Evolutionary conservation across 1,284 basidiomycete species (phyloP).

Genomic region (Irpex sp.): DNA sequence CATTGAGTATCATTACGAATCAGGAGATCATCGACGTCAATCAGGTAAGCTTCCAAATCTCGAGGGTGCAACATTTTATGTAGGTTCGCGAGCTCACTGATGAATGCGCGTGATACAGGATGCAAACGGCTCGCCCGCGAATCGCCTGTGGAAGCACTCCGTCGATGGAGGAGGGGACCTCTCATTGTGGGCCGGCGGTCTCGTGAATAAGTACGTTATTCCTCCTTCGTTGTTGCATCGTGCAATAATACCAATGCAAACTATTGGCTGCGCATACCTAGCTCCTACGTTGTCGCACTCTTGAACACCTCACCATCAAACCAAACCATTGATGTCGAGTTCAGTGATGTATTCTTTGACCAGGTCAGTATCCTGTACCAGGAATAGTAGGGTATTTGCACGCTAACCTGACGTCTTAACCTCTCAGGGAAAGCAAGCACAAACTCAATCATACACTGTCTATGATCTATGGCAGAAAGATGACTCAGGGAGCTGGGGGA

Average conservation of each 20-base stretch:
- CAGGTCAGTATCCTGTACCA: slow-evolving; percentile 17
- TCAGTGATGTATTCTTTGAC: slow-evolving; percentile 31
- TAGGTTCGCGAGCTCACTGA: background rate
- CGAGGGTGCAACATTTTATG: no score
- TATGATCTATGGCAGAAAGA: slow-evolving; percentile 36
- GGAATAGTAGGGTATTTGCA: background rate
- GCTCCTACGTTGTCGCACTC: slow-evolving; percentile 29
- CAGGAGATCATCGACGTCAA: slow-evolving; percentile 30
- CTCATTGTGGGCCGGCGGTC: slow-evolving; percentile 27
- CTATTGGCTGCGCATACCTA: background rate
- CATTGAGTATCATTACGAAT: slow-evolving; percentile 30
- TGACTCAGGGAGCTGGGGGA: slow-evolving; percentile 28
- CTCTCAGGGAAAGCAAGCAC: slow-evolving; percentile 22
- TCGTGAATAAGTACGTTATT: slow-evolving; percentile 26
- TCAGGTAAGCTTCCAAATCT: slow-evolving; percentile 15
- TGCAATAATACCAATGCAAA: no score
- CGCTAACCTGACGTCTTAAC: background rate
- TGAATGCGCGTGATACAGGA: slow-evolving; percentile 13
- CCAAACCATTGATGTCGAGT: slow-evolving; percentile 27
- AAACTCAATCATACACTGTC: slow-evolving; percentile 24
- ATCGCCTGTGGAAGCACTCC: slow-evolving; percentile 26
- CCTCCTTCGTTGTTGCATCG: no score
- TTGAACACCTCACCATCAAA: slow-evolving; percentile 30
- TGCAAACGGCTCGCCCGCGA: slow-evolving; percentile 22
- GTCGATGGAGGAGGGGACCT: slow-evolving; percentile 24